Percentiles rank a stretch among this genome's conserved stretches.
Conservation (phyloP, 352 stramenopile species). For the Phytophthora sojae region DNA sequence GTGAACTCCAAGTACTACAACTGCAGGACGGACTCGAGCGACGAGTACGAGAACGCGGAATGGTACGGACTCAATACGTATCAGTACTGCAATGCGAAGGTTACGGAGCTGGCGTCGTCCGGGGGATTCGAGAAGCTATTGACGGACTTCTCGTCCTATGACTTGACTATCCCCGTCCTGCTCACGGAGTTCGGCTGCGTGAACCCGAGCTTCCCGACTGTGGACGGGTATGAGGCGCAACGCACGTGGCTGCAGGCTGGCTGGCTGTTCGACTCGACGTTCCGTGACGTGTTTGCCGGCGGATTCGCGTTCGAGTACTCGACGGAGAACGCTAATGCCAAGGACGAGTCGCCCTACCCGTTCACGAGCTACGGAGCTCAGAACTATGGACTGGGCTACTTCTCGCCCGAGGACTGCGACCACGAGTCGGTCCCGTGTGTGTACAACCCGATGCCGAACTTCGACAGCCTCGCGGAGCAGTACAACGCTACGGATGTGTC, state of each 20-base stretch:
- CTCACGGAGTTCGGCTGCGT: conserved; percentile 90
- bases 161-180: conserved; percentile 79
- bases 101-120: conserved; percentile 53
- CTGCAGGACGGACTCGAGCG: conserved; percentile 72
- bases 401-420: conserved; percentile 71
- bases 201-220: conserved; percentile 66
- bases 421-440: conserved; percentile 58
- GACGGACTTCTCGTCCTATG: conserved; percentile 65
- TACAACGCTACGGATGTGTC: conserved; percentile 57
- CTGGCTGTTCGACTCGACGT: conserved; percentile 60
- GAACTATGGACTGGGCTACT: conserved; percentile 89
- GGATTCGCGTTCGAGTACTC: conserved; percentile 88
- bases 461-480: conserved; percentile 48
- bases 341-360: conserved; percentile 62
- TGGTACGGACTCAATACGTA: conserved; percentile 92
- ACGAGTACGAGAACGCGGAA: conserved; percentile 80
- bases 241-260: conserved; percentile 68
- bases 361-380: conserved; percentile 72
- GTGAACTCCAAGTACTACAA: conserved; percentile 88
- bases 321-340: conserved; percentile 77
- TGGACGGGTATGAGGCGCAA: conserved; percentile 74
- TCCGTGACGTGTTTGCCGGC: conserved; percentile 67
- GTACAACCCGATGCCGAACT: conserved; percentile 85
- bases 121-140: conserved; percentile 69
- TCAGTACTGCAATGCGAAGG: conserved; percentile 67